Evolutionary conservation across 2,329 filamentous ascomycete genomes (phyloP).

Genomic region (Cytospora paraplurivora): DNA sequence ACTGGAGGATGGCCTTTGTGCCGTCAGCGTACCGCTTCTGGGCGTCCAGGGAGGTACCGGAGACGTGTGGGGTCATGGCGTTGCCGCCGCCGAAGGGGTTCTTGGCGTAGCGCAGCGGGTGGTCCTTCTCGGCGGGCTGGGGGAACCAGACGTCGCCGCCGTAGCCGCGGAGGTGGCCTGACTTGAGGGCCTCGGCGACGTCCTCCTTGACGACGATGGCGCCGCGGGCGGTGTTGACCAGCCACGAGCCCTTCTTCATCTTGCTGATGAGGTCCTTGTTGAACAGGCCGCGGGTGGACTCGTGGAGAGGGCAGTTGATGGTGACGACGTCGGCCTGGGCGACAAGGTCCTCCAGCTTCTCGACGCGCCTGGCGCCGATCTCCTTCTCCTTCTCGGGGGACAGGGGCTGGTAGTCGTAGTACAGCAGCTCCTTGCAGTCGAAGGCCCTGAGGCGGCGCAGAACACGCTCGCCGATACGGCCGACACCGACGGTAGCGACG

Average conservation of each 20-base stretch:
- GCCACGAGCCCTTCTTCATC: constrained; percentile 99
- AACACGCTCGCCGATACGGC: constrained; percentile 97
- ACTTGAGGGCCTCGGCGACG: constrained; percentile 89
- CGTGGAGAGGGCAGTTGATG: constrained; percentile 99
- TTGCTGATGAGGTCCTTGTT: constrained; percentile 98
- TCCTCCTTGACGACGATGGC: constrained; percentile 99
- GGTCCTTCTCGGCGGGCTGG: constrained; percentile 91
- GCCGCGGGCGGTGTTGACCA: constrained; percentile 97
- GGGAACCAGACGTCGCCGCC: constrained; percentile 95
- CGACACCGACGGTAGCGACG: constrained; percentile 95
- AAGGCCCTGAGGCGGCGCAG: constrained; percentile 94
- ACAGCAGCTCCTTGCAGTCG: constrained; percentile 98
- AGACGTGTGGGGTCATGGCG: constrained; percentile 99
- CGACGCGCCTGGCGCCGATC: constrained; percentile 91
- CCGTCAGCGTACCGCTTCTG: constrained; percentile 90
- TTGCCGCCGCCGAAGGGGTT: constrained; percentile 97
- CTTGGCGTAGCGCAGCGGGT: constrained; percentile 88
- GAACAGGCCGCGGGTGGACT: constrained; percentile 95
- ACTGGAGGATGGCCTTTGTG: constrained; percentile 85
- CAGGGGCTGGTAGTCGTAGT: constrained; percentile 99
- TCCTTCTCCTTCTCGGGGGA: constrained; percentile 84
- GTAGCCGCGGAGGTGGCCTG: constrained; percentile 87
- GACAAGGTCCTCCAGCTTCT: constrained; percentile 89
- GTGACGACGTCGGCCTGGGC: constrained; percentile 95
- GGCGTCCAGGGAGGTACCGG: constrained; percentile 95